Base-by-base conservation (phyloP, 1,284 basidiomycete genomes). In the Cystobasidium sp. region DNA sequence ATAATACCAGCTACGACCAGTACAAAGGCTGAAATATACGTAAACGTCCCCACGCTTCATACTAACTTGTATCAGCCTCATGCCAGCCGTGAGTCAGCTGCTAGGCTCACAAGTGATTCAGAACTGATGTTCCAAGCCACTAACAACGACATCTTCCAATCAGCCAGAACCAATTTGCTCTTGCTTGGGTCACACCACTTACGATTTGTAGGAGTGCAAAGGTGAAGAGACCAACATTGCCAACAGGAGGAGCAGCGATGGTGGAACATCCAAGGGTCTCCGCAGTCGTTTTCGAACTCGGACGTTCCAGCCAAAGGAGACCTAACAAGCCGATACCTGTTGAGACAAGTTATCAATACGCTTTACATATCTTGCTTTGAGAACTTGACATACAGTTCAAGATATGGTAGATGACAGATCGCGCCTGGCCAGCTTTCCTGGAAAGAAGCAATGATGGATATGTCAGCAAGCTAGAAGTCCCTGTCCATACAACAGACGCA, bases 381-480 rank as follows among this genome's bases (percentile, higher is more conserved):
- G 37, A 10, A 41, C 1, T n/a, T 18, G 14, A 16, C 56, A 16
- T 31, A 73, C 70, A 46, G 10, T 59, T 73, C 14, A 44, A 43
- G 31, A 73, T 37, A 31, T 73, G 70, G 22, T 73, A 73, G 9
- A 66, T 24, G 6, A 73, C 63, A 16, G 70, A 73, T n/a, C 70
- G 49, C 10, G 56, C 63, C 59, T 41, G 22, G 12, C 70, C 70
- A 41, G 70, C 62, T 2, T 51, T 47, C 6, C 70, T 73, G 43
- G 16, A 49, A 9, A 7, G 39, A 20, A 47, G 46, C 18, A 22
- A 4, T 10, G 18, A 47, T 39, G 3, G 0, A 20, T 49, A 52
- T 18, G 1, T 39, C 46, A 20, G 44, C 24, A 55, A 4, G 22
- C 53, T 3, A 3, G 3, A 62, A n/a, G 3, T 3, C 22, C 9